Evolutionary conservation across 2,329 filamentous ascomycete genomes (phyloP), one percentile per base, ranked within the genome.

Genomic region (Neofusicoccum kwambonambiense): DNA sequence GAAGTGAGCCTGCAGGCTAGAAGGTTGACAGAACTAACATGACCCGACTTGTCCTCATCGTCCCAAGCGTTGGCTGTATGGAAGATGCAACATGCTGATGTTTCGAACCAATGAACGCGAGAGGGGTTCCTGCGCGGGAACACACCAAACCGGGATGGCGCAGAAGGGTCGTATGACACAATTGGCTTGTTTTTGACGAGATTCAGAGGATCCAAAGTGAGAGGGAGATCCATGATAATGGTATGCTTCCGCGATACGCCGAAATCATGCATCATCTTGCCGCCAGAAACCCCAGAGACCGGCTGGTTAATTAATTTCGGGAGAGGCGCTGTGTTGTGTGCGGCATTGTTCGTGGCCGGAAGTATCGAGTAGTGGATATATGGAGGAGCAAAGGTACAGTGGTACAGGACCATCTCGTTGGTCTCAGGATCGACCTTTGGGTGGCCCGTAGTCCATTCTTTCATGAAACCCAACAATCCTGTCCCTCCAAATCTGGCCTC

Each of bases 241-340:
- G 88, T 90, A 69, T 90, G 83, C 4, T 72, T 74, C 4, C 77
- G 80, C 1, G 88, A 89, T 1, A 89, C 88, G 13, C 89, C 89
- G 74, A 91, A 91, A 72, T 91, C 89, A 71, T 91, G 89, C 88
- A 91, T 91, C 83, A 91, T 89, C 72, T 89, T 90, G 1, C 88
- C 85, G 1, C 84, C 84, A 3, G 79, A 78, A 31, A 91, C 80
- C 0, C 88, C 88, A 0, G 87, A 84, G 0, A 91, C 81, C 0
- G 87, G 79, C 6, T 80, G 76, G 67, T 86, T 86, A 64, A 89
- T 76, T 54, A 79, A 69, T 57, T 70, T 75, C 39, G 62, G 50
- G 4, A 37, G n/a, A 34, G 9, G 3, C 2, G 41, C 9, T 17
- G n/a, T n/a, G 3, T 35, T 67, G 67, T 12, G 41, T 22, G 17